phyloP scores from a whole-genome alignment of 2,329 filamentous ascomycete species.

The Cryphonectria carpinicola region DNA sequence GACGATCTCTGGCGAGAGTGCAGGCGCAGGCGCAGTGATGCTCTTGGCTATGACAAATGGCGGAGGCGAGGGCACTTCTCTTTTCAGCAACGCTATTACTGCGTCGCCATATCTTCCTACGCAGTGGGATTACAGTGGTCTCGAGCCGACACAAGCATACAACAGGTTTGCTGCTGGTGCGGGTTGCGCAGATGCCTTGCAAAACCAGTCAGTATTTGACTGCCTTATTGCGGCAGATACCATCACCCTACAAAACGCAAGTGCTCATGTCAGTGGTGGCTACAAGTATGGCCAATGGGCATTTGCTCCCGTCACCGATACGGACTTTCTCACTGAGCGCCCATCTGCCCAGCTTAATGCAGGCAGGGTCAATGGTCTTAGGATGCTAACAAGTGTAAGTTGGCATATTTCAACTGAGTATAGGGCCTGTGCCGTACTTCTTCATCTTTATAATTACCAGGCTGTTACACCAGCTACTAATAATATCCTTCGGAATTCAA shows the following conservation, averaged over 20 bases:
- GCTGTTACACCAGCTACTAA: neutral
- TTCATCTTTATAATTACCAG: neutral
- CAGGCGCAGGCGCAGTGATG: conserved; percentile 43
- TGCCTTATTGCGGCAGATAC: conserved; percentile 37
- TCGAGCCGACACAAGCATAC: conserved; percentile 18
- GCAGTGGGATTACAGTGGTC: conserved; percentile 17
- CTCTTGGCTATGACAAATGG: conserved; percentile 13
- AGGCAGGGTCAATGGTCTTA: conserved; percentile 38
- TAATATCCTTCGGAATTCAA: neutral
- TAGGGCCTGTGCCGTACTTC: too few relatives aligned
- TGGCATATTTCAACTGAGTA: neutral
- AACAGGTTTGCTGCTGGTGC: conserved; percentile 12
- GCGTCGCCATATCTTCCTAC: conserved; percentile 23
- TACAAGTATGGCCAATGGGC: conserved; percentile 34
- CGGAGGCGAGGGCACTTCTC: conserved; percentile 20
- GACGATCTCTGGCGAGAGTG: conserved; percentile 67
- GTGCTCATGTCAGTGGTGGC: conserved; percentile 30
- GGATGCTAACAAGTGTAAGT: conserved; percentile 31
- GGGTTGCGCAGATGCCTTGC: conserved; percentile 9
- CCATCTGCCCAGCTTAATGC: conserved; percentile 37
- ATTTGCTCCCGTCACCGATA: conserved; percentile 43
- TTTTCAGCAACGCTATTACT: conserved; percentile 21
- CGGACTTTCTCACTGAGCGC: conserved; percentile 36
- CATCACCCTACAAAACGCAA: conserved; percentile 34
- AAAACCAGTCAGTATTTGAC: conserved; percentile 27